Evolutionary conservation across 1,284 basidiomycete genomes (phyloP).

Genomic region (Papiliotrema nemorosa): DNA sequence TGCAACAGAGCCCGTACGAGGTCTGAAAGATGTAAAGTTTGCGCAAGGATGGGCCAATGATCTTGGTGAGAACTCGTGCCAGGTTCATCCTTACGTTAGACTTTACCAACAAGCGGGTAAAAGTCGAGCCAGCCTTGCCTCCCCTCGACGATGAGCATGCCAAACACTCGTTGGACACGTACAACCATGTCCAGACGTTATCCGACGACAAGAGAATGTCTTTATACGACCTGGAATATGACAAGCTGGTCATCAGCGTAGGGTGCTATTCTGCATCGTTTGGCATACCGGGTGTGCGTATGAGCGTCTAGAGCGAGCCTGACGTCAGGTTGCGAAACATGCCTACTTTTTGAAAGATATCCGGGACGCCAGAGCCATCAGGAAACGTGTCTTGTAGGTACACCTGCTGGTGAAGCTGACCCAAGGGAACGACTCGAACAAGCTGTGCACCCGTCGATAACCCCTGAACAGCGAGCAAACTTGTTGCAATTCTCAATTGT

Average conservation of each 20-base stretch:
- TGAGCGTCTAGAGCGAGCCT: background rate
- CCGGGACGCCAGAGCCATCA: slow-evolving; percentile 73
- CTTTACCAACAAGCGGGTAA: slow-evolving; percentile 60
- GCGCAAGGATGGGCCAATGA: slow-evolving; percentile 51
- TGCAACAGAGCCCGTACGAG: slow-evolving; percentile 71
- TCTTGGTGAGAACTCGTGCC: slow-evolving; percentile 26
- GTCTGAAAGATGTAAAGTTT: slow-evolving; percentile 31
- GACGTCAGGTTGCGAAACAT: slow-evolving; percentile 65
- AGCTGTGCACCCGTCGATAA: slow-evolving; percentile 66
- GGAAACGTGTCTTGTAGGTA: slow-evolving; percentile 66
- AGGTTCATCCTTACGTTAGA: slow-evolving; percentile 51
- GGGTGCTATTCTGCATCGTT: slow-evolving; percentile 76
- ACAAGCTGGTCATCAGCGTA: slow-evolving; percentile 78
- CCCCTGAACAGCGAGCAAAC: slow-evolving; percentile 62
- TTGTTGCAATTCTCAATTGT: slow-evolving; percentile 77
- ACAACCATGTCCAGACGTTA: slow-evolving; percentile 10
- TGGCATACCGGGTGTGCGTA: slow-evolving; percentile 52
- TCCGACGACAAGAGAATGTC: slow-evolving; percentile 13
- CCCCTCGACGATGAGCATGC: background rate
- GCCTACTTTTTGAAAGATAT: slow-evolving; percentile 80
- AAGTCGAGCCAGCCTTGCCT: slow-evolving; percentile 39
- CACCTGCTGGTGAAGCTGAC: background rate
- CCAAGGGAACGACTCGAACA: slow-evolving; percentile 60
- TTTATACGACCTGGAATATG: slow-evolving; percentile 62
- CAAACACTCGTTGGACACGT: background rate